Base-by-base conservation (phyloP, 2,329 filamentous ascomycete genomes). In the Sporothrix mexicana region DNA sequence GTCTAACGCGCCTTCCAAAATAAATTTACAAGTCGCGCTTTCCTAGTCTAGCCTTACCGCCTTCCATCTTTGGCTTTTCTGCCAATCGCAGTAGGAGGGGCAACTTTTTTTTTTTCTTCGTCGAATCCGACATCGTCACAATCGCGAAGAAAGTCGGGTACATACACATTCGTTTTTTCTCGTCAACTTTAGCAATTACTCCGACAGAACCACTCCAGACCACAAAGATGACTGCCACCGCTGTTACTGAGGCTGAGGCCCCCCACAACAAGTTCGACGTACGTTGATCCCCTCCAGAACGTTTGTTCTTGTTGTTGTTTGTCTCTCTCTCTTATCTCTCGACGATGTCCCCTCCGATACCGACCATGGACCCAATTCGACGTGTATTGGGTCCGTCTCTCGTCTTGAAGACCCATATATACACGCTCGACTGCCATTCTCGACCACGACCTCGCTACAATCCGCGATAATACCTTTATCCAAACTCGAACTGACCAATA, bases 181-280 rank as follows among this genome's bases (percentile, higher is more conserved):
- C 36, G 61, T 20, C 15, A 55, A 12, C 23, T 55, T 55, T 10
- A 36, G 4, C 30, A 36, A 36, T 36, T 7, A 36, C 30, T 7
- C 30, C 51, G 51, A 55, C 51, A 20, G 36, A 66, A 45, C 36
- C 61, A 47, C 43, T 25, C 43, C 41, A 10, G 41, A 66, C 41
- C 20, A 59, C 55, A 25, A 36, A 36, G 61, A 73, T 73, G 72
- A 67, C 68, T 45, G 45, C 67, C 59, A 59, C 45, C 15, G n/a
- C 61, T 69, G 12, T 47, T 66, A 47, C 61, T 41, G 61, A 66
- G 72, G 49, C 66, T 45, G 72, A 73, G 72, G 49, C 66, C 36
- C 72, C 72, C 15, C 72, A 73, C 68, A 73, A 73, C 68, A 59
- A 66, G 17, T 73, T 73, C 41, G 72, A 73, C 67, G 72, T 73